phyloP scores from a whole-genome alignment of 1,139 yeast genomes.

The Insectozyma bohioensis region DNA sequence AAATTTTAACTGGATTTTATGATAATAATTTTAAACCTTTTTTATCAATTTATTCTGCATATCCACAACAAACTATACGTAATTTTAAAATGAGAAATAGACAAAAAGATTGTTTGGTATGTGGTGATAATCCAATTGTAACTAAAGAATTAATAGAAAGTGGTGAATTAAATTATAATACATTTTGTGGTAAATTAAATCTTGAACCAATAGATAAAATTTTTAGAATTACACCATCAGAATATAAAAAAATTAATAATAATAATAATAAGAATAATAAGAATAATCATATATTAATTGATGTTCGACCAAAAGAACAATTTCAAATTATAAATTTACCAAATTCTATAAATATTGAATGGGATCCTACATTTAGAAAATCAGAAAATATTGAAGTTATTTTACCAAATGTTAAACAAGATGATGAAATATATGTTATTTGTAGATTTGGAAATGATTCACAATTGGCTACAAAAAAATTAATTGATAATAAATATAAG shows the following conservation, averaged over 20 bases:
- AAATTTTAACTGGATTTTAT: constrained; percentile 63
- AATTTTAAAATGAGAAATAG: constrained; percentile 78
- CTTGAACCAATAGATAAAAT: constrained; percentile 40
- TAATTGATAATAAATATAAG: constrained; percentile 50
- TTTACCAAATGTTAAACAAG: constrained; percentile 25
- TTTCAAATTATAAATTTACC: constrained; percentile 65
- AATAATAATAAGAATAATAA: background rate
- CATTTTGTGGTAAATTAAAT: constrained; percentile 64
- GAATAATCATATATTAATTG: constrained; percentile 46
- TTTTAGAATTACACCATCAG: constrained; percentile 50
- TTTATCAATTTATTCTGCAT: constrained; percentile 70
- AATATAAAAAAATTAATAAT: constrained; percentile 23
- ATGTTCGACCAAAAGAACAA: constrained; percentile 82
- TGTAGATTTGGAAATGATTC: constrained; percentile 95
- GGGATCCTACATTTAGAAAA: constrained; percentile 47
- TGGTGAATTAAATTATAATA: constrained; percentile 58
- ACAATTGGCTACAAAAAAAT: constrained; percentile 63
- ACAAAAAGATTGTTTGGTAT: constrained; percentile 59
- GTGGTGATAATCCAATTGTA: constrained; percentile 56
- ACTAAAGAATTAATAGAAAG: constrained; percentile 43
- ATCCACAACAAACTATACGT: constrained; percentile 67
- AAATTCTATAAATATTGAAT: constrained; percentile 62
- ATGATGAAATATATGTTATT: constrained; percentile 44
- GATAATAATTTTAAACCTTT: constrained; percentile 61
- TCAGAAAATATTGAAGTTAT: constrained; percentile 20